Conservation (phyloP, 225 moss, liverwort and hornwort species). For the Climacium dendroides region DNA sequence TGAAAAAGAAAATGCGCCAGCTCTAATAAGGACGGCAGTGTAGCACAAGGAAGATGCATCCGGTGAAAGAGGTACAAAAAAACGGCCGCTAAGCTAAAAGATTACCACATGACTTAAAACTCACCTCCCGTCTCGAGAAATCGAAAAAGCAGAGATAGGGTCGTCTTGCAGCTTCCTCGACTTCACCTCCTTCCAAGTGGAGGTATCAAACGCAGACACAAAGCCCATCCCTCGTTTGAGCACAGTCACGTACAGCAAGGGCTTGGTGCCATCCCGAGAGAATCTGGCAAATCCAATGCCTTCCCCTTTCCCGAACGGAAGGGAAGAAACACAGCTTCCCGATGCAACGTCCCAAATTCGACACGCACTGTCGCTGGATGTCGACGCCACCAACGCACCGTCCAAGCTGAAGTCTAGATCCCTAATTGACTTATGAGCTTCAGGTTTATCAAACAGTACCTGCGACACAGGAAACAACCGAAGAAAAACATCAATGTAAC, state of each 20-base stretch:
- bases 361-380: constrained; percentile 61
- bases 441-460: constrained; percentile 47
- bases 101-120: neutral
- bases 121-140: constrained; percentile 61
- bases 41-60: neutral
- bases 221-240: constrained; percentile 52
- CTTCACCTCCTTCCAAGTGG: constrained; percentile 41
- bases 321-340: constrained; percentile 32
- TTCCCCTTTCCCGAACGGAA: constrained; percentile 26
- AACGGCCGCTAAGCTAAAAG: neutral
- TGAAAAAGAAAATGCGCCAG: neutral
- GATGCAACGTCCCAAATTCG: constrained; percentile 66
- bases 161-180: constrained; percentile 46
- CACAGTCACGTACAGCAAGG: constrained; percentile 47
- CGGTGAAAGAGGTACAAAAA: neutral
- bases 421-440: constrained; percentile 66
- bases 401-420: constrained; percentile 91
- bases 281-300: constrained; percentile 69
- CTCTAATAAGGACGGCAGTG: neutral
- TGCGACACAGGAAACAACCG: neutral
- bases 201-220: constrained; percentile 51
- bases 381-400: constrained; percentile 58
- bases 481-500: neutral
- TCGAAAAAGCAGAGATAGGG: constrained; percentile 65
- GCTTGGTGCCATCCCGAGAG: constrained; percentile 58